phyloP scores from a whole-genome alignment of 2,329 filamentous ascomycete species.

The Leptographium flavum region DNA sequence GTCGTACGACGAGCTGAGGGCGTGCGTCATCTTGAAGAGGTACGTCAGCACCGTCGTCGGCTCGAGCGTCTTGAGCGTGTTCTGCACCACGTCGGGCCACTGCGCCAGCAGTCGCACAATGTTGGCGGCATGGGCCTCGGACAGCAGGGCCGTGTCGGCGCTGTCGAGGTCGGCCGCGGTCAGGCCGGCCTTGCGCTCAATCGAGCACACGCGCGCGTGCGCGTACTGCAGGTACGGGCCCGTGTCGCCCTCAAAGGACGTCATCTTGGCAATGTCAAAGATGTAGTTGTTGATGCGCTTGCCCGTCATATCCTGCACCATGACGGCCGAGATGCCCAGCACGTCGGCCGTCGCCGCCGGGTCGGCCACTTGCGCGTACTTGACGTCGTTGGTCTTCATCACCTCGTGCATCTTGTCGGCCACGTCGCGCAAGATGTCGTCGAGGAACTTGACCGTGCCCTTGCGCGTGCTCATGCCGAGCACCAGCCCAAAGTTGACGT shows the following conservation, averaged over 20 bases:
- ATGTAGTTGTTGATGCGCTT: slow-evolving; percentile 57
- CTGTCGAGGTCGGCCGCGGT: slow-evolving; percentile 40
- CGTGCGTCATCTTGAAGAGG: slow-evolving; percentile 77
- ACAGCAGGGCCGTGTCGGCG: slow-evolving; percentile 54
- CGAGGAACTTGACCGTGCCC: slow-evolving; percentile 60
- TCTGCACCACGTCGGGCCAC: slow-evolving; percentile 74
- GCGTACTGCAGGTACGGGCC: slow-evolving; percentile 78
- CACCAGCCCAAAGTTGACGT: slow-evolving; percentile 64
- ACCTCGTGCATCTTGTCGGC: slow-evolving; percentile 95
- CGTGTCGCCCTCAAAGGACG: slow-evolving; percentile 72
- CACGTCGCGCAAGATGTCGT: slow-evolving; percentile 64
- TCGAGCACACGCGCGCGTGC: slow-evolving; percentile 56
- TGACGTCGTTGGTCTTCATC: slow-evolving; percentile 79
- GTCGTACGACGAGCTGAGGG: slow-evolving; percentile 67
- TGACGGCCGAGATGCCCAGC: slow-evolving; percentile 85
- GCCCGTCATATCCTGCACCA: slow-evolving; percentile 96
- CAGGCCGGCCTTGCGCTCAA: slow-evolving; percentile 41
- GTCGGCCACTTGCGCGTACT: slow-evolving; percentile 81
- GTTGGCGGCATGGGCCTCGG: slow-evolving; percentile 57
- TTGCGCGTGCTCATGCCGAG: slow-evolving; percentile 57
- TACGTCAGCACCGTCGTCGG: slow-evolving; percentile 45
- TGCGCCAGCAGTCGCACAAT: slow-evolving; percentile 64
- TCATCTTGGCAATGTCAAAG: slow-evolving; percentile 73
- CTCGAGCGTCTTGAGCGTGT: slow-evolving; percentile 69
- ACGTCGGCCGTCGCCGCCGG: slow-evolving; percentile 72